Conservation (phyloP, 2,329 filamentous ascomycete species). For the Aureobasidium lini region DNA sequence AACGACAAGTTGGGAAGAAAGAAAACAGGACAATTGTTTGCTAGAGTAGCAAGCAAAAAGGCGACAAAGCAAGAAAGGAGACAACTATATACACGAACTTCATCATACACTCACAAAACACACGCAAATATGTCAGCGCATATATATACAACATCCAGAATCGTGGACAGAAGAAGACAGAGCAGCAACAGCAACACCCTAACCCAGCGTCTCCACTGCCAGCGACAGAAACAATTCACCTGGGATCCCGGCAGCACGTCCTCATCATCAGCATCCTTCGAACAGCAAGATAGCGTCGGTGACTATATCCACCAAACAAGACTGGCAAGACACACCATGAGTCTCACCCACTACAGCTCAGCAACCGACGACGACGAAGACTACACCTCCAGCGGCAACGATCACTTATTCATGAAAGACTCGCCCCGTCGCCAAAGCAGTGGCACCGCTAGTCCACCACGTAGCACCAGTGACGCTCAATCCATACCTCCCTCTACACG, state of each 20-base stretch:
- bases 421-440: neutral
- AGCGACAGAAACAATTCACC: neutral
- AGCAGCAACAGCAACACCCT: neutral
- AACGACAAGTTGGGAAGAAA: neutral
- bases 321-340: neutral
- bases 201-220: neutral
- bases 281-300: neutral
- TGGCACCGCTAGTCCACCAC: neutral
- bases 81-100: neutral
- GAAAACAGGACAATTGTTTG: neutral
- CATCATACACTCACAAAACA: too few relatives aligned
- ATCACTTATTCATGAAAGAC: constrained; percentile 6
- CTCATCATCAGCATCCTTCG: neutral
- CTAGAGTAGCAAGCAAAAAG: neutral
- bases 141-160: neutral
- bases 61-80: neutral
- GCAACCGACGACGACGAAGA: neutral
- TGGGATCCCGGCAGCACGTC: neutral
- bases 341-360: neutral
- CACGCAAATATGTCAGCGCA: neutral
- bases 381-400: constrained; percentile 1
- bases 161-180: neutral
- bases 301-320: neutral
- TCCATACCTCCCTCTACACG: neutral
- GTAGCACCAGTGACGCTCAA: neutral